phyloP scores from a whole-genome alignment of 2,329 filamentous ascomycete genomes.

The Alternaria viburni region DNA sequence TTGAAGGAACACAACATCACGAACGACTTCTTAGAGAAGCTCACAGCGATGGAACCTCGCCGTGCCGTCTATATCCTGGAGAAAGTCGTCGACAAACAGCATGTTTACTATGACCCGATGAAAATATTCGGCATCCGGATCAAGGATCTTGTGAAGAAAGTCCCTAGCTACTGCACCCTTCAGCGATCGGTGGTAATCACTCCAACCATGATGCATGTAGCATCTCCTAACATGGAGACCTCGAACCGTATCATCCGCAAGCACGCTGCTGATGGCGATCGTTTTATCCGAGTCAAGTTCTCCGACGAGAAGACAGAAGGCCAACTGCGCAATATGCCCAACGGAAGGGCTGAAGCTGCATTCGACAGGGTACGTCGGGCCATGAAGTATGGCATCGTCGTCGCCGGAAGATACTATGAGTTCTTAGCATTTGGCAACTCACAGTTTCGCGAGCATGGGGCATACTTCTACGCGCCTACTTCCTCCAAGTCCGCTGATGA shows the following conservation, averaged over 20 bases:
- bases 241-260: slow-evolving; percentile 86
- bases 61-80: slow-evolving; percentile 74
- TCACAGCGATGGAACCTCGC: slow-evolving; percentile 59
- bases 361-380: slow-evolving; percentile 76
- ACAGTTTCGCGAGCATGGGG: slow-evolving; percentile 88
- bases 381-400: slow-evolving; percentile 76
- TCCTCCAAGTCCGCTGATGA: slow-evolving; percentile 70
- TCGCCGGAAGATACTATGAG: slow-evolving; percentile 82
- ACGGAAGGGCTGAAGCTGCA: slow-evolving; percentile 59
- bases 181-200: slow-evolving; percentile 81
- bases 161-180: slow-evolving; percentile 76
- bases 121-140: slow-evolving; percentile 66
- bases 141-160: slow-evolving; percentile 44
- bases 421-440: slow-evolving; percentile 96
- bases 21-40: slow-evolving; percentile 67
- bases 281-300: slow-evolving; percentile 89
- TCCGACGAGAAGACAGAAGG: slow-evolving; percentile 74
- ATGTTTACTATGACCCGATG: slow-evolving; percentile 72
- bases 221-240: slow-evolving; percentile 79
- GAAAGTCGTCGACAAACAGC: slow-evolving; percentile 70
- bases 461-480: slow-evolving; percentile 87
- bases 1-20: slow-evolving; percentile 79
- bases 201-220: slow-evolving; percentile 80
- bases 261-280: slow-evolving; percentile 71
- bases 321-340: slow-evolving; percentile 37